Percentiles rank a stretch among this genome's conserved stretches.
phyloP scores from a whole-genome alignment of 108 stramenopile genomes.

The Thalassiosira profunda region DNA sequence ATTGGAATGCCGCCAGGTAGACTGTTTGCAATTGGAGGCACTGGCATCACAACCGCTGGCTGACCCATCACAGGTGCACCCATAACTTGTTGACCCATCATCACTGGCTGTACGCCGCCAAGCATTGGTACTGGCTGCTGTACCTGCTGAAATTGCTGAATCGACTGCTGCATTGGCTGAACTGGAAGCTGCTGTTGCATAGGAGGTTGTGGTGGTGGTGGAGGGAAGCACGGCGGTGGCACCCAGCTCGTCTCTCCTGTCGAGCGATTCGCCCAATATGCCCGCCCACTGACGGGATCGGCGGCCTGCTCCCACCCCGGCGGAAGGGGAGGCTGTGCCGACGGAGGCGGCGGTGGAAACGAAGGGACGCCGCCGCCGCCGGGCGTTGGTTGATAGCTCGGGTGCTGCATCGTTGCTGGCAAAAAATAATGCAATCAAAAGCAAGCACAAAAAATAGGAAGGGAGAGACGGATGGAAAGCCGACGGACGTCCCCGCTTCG shows the following conservation, averaged over 20 bases:
- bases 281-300: constrained; percentile 29
- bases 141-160: neutral
- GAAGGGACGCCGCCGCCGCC: neutral
- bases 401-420: too few species aligned
- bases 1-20: too few species aligned
- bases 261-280: constrained; percentile 44
- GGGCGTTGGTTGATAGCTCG: neutral
- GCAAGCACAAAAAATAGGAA: too few species aligned
- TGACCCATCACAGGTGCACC: too few species aligned
- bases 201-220: constrained; percentile 20
- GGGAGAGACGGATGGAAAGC: too few species aligned
- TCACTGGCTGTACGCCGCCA: neutral
- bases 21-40: too few species aligned
- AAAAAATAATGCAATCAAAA: too few species aligned
- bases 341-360: constrained; percentile 30
- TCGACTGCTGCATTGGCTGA: neutral
- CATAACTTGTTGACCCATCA: too few species aligned
- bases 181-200: neutral
- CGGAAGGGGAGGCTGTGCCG: constrained; percentile 26
- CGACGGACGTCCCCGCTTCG: too few species aligned
- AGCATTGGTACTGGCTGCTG: neutral
- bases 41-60: too few species aligned
- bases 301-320: constrained; percentile 48
- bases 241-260: constrained; percentile 59
- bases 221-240: constrained; percentile 31